Percentiles rank a stretch among this genome's conserved stretches.
These are phyloP conservation scores for Rhodotorula sp. DNA, from an alignment of 1,284 basidiomycete species.

Conservation along the genomic window DNA sequence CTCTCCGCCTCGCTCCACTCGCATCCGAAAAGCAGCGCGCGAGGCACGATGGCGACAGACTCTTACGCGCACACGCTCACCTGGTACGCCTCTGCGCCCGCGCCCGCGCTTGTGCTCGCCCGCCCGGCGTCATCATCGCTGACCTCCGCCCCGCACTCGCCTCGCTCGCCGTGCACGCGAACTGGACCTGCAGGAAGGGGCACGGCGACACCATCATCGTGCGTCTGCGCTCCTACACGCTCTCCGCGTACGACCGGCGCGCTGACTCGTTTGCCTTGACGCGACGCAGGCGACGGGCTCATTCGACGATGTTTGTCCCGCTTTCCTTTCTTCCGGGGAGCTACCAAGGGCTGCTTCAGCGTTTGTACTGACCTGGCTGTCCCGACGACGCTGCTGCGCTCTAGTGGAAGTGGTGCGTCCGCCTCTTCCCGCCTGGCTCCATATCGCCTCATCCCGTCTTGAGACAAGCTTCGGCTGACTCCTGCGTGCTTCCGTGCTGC, in stretches of 20 bases:
- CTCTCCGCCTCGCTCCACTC: background rate
- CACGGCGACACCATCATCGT: conserved; percentile 25
- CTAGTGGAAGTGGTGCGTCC: conserved; percentile 32
- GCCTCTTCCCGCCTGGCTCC: background rate
- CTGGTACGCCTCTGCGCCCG: conserved; percentile 9
- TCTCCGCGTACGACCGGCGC: background rate
- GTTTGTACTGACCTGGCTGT: background rate
- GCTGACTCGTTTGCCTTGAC: too few relatives aligned
- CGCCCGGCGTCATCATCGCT: background rate
- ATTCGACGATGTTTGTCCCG: conserved; percentile 25
- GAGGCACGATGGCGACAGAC: conserved; percentile 10
- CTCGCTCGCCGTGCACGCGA: background rate
- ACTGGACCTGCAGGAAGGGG: conserved; percentile 11
- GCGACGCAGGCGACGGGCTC: conserved; percentile 20
- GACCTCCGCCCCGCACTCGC: background rate
- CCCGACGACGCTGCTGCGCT: too few relatives aligned
- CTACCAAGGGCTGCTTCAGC: fast-evolving
- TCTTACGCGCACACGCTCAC: conserved; percentile 21
- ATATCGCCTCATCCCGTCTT: too few relatives aligned
- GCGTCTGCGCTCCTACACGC: background rate
- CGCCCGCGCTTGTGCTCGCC: background rate
- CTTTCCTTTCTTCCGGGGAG: background rate
- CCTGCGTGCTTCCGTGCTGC: background rate
- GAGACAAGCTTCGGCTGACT: background rate
- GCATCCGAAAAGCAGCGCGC: background rate